Evolutionary conservation across 2,329 filamentous ascomycete species (phyloP), one percentile per base, ranked within the genome.

Genomic region (Parastagonospora nodorum): DNA sequence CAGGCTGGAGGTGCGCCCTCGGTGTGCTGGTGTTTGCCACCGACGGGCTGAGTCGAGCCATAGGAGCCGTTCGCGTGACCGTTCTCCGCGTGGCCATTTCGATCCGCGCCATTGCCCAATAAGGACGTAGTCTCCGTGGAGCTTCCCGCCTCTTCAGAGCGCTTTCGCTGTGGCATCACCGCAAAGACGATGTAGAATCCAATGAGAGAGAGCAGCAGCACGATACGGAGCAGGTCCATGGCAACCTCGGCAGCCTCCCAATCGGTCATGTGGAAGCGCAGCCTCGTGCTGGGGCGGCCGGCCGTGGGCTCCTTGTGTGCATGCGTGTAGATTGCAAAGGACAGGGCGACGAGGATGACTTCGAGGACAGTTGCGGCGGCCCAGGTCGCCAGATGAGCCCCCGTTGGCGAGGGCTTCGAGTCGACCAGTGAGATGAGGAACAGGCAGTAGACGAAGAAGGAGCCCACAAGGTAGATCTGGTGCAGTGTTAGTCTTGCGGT

Each of bases 361-460:
- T 99, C 94, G 55, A 91, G 82, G 24, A 84, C 73, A n/a, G 91
- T 72, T 24, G 87, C 87, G 37, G 91, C 75, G 36, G 81, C 71
- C 94, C 94, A 99, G 63, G 90, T 86, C 40, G 88, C 75, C 48
- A 93, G 83, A 74, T 97, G 92, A 45, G 90, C 86, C 40, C 86
- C 78, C 42, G 88, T 92, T 0, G 94, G 94, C 10, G 89, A 89
- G 30, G 90, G 87, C 55, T 84, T 86, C 68, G 88, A 89, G 73
- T 97, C 92, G 65, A 96, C 81, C 50, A 97, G 83, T 28, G 92
- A 92, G 66, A 97, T 88, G 60, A 95, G 82, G 60, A 96, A 83
- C 61, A 96, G 87, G 42, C 89, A 82, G 77, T 95, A 94, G 57
- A 94, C 85, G 79, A 96, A 96, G 60, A 92, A 88, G 38, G 90